Base-by-base conservation (phyloP, 805 yeast genomes). In the Pichia thaimueangensis region DNA sequence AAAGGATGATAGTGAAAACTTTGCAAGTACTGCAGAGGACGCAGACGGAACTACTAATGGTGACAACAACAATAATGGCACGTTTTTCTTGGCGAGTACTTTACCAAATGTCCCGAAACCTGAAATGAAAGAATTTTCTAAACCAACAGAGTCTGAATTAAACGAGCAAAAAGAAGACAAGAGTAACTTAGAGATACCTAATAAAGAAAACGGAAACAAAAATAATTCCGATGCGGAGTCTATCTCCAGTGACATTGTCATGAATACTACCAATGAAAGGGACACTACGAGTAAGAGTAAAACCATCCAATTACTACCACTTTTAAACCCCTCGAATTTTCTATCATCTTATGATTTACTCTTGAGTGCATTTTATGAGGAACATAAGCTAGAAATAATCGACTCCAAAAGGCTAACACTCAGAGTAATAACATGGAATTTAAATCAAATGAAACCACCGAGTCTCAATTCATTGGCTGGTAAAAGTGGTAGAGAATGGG, bases 351-450 rank as follows among this genome's bases (percentile, higher is more conserved):
- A 50, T 20, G 43, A 52, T 8, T 40, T 55, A 16, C 23, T 48
- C 4, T 34, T 35, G 19, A 31, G 37, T 17, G 38, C 35, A 6
- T 11, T 37, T 49, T 24, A 52, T 42, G 42, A 43, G 52, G 41
- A 37, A 17, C 35, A 33, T 24, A 30, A 30, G 37, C 34, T 11
- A 9, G 41, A 28, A 16, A 32, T 33, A n/a, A 24, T 40, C 3
- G 30, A 13, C 2, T 22, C 30, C 13, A 40, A 21, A 27, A 30
- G 17, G 16, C 15, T 57, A n/a, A 37, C 17, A 2, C 25, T 67
- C 5, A 55, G 65, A 27, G 50, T 54, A 13, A 40, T 68, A 2
- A 51, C 73, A 0, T 70, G 74, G 74, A 70, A 70, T 41, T 47
- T 70, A 17, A 57, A 57, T 45, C 65, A 41, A 22, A 36, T 43